A percentile compares a stretch with the other conserved stretches of the same genome.
phyloP scores from a whole-genome alignment of 2,329 filamentous ascomycete species.

The Colletotrichum orbiculare region DNA sequence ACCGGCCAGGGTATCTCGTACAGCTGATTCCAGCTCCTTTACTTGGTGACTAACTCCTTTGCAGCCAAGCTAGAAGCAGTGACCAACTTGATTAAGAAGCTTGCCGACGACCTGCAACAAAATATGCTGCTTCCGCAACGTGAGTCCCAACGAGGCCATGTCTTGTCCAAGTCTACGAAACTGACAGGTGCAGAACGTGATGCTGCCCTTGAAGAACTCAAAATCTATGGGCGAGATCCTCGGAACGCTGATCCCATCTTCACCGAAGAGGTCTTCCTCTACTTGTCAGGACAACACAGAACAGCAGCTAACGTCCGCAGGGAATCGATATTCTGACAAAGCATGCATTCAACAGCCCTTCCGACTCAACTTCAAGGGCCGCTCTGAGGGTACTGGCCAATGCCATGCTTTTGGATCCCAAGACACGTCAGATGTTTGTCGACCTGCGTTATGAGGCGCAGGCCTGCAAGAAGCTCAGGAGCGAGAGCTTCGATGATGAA shows the following conservation, averaged over 20 bases:
- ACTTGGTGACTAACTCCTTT: conserved; percentile 30
- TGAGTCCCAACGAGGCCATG: conserved; percentile 64
- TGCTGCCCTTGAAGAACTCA: conserved; percentile 74
- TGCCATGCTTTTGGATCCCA: conserved; percentile 76
- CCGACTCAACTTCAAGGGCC: conserved; percentile 74
- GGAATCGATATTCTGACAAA: conserved; percentile 78
- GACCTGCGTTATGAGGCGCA: conserved; percentile 75
- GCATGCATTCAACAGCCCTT: conserved; percentile 78
- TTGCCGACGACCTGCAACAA: conserved; percentile 72
- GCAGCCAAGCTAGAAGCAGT: conserved; percentile 77
- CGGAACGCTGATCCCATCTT: conserved; percentile 84
- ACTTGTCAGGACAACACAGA: not conserved
- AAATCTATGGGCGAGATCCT: conserved; percentile 80
- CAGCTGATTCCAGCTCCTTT: too few species aligned
- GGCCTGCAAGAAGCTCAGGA: conserved; percentile 77
- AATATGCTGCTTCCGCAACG: conserved; percentile 59
- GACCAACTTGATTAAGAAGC: conserved; percentile 68
- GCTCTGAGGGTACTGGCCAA: conserved; percentile 88
- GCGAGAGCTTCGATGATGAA: conserved; percentile 82
- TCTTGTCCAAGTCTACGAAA: conserved; percentile 69
- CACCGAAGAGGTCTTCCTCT: conserved; percentile 71
- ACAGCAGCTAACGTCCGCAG: conserved; percentile 54
- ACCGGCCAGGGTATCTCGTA: conserved; percentile 22
- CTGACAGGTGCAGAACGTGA: conserved; percentile 66
- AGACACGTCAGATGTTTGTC: conserved; percentile 78